Base-by-base conservation (phyloP, 1,284 basidiomycete species). In the Papiliotrema fonsecae region DNA sequence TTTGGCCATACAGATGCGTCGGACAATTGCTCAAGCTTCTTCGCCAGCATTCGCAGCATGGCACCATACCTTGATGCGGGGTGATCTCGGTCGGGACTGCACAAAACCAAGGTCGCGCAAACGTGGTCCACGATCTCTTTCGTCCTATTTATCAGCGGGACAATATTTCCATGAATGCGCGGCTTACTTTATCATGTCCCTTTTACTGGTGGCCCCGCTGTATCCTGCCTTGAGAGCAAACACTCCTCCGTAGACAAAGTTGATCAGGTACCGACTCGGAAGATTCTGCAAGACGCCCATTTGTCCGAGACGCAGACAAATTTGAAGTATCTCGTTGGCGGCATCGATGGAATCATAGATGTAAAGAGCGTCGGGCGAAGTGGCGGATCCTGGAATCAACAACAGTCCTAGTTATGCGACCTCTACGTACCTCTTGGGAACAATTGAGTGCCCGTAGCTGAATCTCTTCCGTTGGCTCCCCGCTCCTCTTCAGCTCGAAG, bases 281-380 rank as follows among this genome's bases (percentile, higher is more conserved):
- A 75, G 59, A 47, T 65, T 73, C 2, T 62, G 52, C 19, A 75
- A 54, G 11, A 60, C 65, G 2, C 70, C 71, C 48, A 61, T 55
- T 31, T 67, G 64, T 16, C 62, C 66, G 1, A 75, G 56, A 13
- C 65, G 57, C 4, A 71, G 54, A 31, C 70, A 70, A 35, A 72
- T 70, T 26, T 60, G 44, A 27, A 75, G 57, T 5, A 75, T 62
- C 53, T 75, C 68, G 24, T 65, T 60, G n/a, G 70, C 72, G 0
- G 73, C 69, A 31, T 72, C 69, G 44, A 71, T 69, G 4, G 65
- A 66, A 32, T 71, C 70, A 56, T 67, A 72, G 54, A 74, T 74
- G 53, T 68, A 72, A 43, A 69, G 49, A 3, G 70, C 72, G 52
- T 74, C 72, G 1, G 72, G 70, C 1, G 67, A 69, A 14, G 68